A percentile compares a stretch with the other conserved stretches of the same genome.
Conservation (phyloP, 148 eudicot species). For the Silene uniflora region DNA sequence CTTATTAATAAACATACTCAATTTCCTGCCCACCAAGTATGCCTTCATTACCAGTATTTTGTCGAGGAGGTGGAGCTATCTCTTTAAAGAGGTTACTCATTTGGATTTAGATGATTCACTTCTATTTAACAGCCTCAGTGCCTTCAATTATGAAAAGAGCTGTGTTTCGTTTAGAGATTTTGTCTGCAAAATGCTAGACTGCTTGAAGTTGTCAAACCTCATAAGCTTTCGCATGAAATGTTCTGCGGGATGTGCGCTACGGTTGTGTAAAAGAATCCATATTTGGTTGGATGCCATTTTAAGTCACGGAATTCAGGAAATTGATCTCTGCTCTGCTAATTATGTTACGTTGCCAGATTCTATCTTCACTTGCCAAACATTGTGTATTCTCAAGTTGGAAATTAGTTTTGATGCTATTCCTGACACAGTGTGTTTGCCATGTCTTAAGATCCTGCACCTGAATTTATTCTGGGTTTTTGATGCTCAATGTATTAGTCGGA, state of each 20-base stretch:
- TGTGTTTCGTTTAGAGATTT: background rate
- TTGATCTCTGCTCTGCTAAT: background rate
- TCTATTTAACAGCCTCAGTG: background rate
- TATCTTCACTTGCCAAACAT: slow-evolving; percentile 2
- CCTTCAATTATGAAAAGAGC: background rate
- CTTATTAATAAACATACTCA: background rate
- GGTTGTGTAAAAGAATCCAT: background rate
- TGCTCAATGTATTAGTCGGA: background rate
- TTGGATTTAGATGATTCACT: background rate
- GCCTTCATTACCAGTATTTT: slow-evolving; percentile 1
- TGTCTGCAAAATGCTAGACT: background rate
- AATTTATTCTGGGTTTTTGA: background rate
- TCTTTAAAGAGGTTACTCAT: background rate
- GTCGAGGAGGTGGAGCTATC: background rate
- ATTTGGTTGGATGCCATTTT: background rate
- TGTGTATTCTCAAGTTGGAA: background rate
- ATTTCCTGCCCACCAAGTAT: background rate
- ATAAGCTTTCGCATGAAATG: background rate
- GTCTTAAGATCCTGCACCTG: slow-evolving; percentile 7
- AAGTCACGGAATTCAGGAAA: background rate
- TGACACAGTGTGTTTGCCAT: background rate
- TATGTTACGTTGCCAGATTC: background rate
- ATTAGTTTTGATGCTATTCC: background rate
- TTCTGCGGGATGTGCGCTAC: background rate
- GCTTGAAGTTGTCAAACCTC: background rate